Conservation (phyloP, 106 monocot genomes). For the Platanthera zijinensis region DNA sequence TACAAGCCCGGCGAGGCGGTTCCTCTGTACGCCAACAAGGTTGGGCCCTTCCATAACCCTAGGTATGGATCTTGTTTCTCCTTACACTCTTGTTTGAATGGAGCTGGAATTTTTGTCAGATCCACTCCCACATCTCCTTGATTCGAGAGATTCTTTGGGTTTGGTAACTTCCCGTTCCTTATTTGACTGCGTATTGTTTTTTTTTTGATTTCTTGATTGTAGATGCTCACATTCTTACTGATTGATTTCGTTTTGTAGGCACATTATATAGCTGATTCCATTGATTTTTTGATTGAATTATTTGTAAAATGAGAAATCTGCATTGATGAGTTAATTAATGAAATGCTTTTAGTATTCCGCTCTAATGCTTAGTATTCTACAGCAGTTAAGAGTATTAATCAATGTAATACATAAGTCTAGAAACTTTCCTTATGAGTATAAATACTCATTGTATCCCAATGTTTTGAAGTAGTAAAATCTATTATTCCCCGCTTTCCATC, state of each 20-base stretch:
- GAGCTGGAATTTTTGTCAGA: background rate
- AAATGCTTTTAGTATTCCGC: too few relatives aligned
- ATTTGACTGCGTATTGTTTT: background rate
- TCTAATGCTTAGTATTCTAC: too few relatives aligned
- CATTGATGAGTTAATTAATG: too few relatives aligned
- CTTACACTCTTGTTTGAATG: background rate
- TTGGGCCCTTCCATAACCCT: slow-evolving; percentile 66
- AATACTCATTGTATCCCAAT: too few relatives aligned
- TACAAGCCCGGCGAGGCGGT: slow-evolving; percentile 45
- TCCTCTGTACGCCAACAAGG: slow-evolving; percentile 63
- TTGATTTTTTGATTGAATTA: background rate
- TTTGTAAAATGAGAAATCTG: too few relatives aligned
- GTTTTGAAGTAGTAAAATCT: too few relatives aligned
- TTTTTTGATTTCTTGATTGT: background rate
- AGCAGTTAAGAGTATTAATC: too few relatives aligned
- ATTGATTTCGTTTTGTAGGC: background rate
- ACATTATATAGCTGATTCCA: background rate
- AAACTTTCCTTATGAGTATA: too few relatives aligned
- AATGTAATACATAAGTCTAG: too few relatives aligned
- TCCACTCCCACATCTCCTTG: background rate
- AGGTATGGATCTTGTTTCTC: slow-evolving; percentile 20
- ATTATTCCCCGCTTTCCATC: too few relatives aligned
- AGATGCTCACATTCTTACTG: background rate
- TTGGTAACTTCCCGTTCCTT: background rate
- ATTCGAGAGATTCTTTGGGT: background rate